Evolutionary conservation across 106 monocot genomes (phyloP), one percentile per base, ranked within the genome.

Genomic region (Apostasia ramifera): DNA sequence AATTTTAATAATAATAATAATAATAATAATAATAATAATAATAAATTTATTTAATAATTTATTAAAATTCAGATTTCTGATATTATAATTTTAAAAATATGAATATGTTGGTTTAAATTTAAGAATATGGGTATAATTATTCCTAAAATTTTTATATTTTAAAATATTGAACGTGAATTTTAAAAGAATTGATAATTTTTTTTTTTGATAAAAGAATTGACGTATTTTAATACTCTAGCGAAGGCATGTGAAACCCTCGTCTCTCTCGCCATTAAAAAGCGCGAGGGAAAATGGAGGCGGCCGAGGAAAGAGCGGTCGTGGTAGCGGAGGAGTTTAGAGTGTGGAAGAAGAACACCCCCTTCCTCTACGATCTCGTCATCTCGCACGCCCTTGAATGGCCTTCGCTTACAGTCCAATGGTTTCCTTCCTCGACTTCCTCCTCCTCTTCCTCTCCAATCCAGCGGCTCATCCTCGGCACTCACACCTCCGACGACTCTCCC

Each of bases 311-410:
- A 14, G 53, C 13, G 68, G 73, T 69, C 11, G 38, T 47, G 53
- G 75, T 55, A 49, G 83, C 74, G 67, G 87, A 89, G 66, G 89
- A 93, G 61, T 86, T 66, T 77, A 70, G 42, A 7, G 81, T 91
- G 57, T 95, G 95, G 95, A 95, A 88, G 88, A 95, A 95, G 72
- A 95, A 95, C 74, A 80, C 85, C 9, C 81, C 95, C 2, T 82
- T 84, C 75, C 83, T 95, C 15, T 95, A 95, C 74, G 95, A 95
- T 50, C 83, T 95, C 45, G 86, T 95, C 77, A 84, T 95, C 66
- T 88, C 88, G 61, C 91, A 88, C 58, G 80, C 91, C 66, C 81
- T 91, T 51, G 85, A 83, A 44, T 92, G 92, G 92, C 92, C 92
- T 0, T 92, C 92, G 6, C 88, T 92, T 57, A 92, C 88, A 63